Evolutionary conservation across 805 yeast species (phyloP).

Genomic region (Candida berthetii): DNA sequence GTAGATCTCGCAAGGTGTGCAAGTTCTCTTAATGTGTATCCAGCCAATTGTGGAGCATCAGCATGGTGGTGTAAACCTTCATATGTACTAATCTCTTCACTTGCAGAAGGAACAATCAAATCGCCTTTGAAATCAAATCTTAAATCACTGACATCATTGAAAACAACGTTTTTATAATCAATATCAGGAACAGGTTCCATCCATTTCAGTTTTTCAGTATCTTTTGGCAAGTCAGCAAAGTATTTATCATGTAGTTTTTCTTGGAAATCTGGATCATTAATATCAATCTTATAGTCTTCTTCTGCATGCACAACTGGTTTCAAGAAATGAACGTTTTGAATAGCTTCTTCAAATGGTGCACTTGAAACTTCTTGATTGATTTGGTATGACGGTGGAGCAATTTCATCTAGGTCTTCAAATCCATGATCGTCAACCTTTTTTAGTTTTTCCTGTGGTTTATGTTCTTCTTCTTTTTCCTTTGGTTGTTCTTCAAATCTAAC

Average conservation of each 20-base stretch:
- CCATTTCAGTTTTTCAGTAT: conserved; percentile 83
- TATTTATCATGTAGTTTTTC: conserved; percentile 76
- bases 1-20: conserved; percentile 75
- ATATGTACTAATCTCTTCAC: conserved; percentile 39
- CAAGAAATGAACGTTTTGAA: conserved; percentile 57
- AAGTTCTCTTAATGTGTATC: conserved; percentile 82
- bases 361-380: conserved; percentile 39
- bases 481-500: conserved; percentile 28
- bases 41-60: conserved; percentile 82
- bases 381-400: conserved; percentile 43
- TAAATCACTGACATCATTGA: conserved; percentile 54
- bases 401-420: conserved; percentile 46
- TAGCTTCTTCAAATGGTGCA: conserved; percentile 33
- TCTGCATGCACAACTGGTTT: conserved; percentile 34
- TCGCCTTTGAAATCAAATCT: conserved; percentile 88
- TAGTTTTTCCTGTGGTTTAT: conserved; percentile 8
- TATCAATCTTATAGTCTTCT: conserved; percentile 38
- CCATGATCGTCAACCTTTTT: conserved; percentile 26
- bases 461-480: conserved; percentile 9
- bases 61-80: conserved; percentile 90
- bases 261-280: conserved; percentile 74
- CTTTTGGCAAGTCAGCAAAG: conserved; percentile 86
- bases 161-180: conserved; percentile 21
- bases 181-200: conserved; percentile 63
- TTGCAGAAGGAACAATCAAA: conserved; percentile 52